Base-by-base conservation (phyloP, 495 filamentous ascomycete species). In the Emericellopsis terricola region DNA sequence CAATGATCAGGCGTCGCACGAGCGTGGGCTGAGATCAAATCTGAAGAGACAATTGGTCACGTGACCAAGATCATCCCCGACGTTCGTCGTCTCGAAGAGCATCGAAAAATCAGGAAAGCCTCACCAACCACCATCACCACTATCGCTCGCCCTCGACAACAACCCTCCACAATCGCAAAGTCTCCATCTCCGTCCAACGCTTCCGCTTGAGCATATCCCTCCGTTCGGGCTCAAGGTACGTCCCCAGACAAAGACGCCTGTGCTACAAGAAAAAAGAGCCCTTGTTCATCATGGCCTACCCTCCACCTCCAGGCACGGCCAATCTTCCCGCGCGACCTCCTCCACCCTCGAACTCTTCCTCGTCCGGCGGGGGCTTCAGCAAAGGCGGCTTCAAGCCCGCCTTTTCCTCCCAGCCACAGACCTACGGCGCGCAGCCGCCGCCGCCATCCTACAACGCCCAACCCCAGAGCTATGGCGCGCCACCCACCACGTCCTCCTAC, bases 221-320 rank as follows among this genome's bases (percentile, higher is more conserved):
- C n/a, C n/a, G n/a, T n/a, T n/a, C n/a, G n/a, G n/a, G 19, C 24
- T 56, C 50, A 48, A 64, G 61, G 61, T 65, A 65, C 60, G 61
- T 65, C 43, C 43, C 41, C 47, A 33, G 36, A 41, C 20, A 29
- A 33, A 36, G 42, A 39, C 47, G 45, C 47, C 39, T 47, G 41
- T 31, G 49, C 43, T 54, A 29, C 65, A 59, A 63, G 65, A 59
- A 56, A 23, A 67, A 71, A 3, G n/a, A 17, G n/a, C 4, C 11
- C 16, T 18, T 35, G 60, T 85, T 85, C 79, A 85, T 79, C 76
- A 91, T 92, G 85, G 77, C 84, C 56, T 85, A 84, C 68, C 79
- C 81, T 49, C 80, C 81, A 47, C 81, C 81, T 76, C 81, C 84
- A 79, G 82, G 83, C 76, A 69, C 78, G 48, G 71, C 66, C 45